phyloP scores from a whole-genome alignment of 1,284 basidiomycete species.

The Rhodofomes roseus region DNA sequence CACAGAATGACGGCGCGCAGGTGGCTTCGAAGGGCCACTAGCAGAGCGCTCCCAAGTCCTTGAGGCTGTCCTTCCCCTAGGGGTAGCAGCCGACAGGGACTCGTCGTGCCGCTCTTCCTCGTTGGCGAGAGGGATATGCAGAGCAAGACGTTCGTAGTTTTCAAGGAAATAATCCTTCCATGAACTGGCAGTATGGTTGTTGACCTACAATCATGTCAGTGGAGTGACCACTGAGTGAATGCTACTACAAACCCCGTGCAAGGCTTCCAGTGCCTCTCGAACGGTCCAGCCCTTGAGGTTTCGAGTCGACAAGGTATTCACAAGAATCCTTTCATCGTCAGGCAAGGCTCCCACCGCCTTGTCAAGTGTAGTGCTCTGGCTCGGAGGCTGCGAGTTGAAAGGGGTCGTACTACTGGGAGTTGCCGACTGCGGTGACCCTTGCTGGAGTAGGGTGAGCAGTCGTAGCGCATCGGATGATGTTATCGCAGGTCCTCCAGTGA shows the following conservation, averaged over 20 bases:
- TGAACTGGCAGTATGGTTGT: conserved; percentile 40
- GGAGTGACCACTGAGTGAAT: conserved; percentile 30
- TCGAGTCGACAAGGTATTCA: conserved; percentile 39
- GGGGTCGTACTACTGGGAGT: background rate
- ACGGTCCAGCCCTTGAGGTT: conserved; percentile 32
- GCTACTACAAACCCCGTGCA: conserved; percentile 37
- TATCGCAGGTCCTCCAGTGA: background rate
- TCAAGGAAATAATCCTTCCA: conserved; percentile 77
- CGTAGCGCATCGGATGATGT: background rate
- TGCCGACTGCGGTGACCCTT: background rate
- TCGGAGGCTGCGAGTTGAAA: background rate
- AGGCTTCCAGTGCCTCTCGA: conserved; percentile 36
- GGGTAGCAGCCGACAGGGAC: background rate
- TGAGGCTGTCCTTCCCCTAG: background rate
- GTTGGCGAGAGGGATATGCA: background rate
- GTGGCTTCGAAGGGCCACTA: background rate
- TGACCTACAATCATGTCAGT: conserved; percentile 43
- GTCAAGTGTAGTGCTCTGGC: background rate
- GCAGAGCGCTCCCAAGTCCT: background rate
- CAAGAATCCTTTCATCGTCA: conserved; percentile 51
- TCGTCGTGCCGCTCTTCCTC: background rate
- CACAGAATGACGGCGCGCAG: background rate
- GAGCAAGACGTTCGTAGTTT: conserved; percentile 25
- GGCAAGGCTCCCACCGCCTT: conserved; percentile 42
- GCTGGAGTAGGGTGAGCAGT: background rate